Evolutionary conservation across 1,139 yeast genomes (phyloP).

Genomic region (Diutina rugosa): DNA sequence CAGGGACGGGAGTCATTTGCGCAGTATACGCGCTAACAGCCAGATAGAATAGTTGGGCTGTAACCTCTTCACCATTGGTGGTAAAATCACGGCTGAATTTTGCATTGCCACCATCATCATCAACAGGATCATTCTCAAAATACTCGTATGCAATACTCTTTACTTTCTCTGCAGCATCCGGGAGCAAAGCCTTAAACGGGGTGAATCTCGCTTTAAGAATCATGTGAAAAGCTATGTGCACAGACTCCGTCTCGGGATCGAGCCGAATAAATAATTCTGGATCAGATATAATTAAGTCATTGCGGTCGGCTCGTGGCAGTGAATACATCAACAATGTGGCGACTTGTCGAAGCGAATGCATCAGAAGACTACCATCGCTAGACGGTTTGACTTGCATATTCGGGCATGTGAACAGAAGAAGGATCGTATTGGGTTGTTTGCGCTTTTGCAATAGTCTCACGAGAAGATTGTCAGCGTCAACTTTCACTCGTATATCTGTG

Average conservation of each 20-base stretch:
- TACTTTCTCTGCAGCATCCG: constrained; percentile 3
- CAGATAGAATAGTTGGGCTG: constrained; percentile 16
- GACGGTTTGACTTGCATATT: constrained; percentile 11
- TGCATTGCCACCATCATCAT: background rate
- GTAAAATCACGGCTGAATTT: constrained; percentile 1
- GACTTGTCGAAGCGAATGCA: background rate
- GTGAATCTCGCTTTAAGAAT: constrained; percentile 4
- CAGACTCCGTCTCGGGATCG: constrained; percentile 3
- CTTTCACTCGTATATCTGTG: background rate
- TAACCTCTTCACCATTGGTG: background rate
- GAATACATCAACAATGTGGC: background rate
- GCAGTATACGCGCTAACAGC: constrained; percentile 21
- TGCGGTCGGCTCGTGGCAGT: background rate
- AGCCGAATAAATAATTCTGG: constrained; percentile 2
- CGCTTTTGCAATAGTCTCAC: background rate
- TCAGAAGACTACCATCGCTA: background rate
- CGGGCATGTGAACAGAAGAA: constrained; percentile 23
- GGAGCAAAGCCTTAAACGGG: constrained; percentile 7
- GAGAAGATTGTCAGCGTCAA: background rate
- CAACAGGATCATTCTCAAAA: background rate
- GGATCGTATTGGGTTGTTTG: constrained; percentile 3
- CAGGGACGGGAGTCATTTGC: constrained; percentile 9
- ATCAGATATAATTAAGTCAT: background rate
- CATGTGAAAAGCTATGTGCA: constrained; percentile 4
- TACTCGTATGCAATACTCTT: background rate